A percentile compares a stretch with the other conserved stretches of the same genome.
Evolutionary conservation across 2,329 filamentous ascomycete genomes (phyloP).

Genomic region (Macrophomina pseudophaseolina): DNA sequence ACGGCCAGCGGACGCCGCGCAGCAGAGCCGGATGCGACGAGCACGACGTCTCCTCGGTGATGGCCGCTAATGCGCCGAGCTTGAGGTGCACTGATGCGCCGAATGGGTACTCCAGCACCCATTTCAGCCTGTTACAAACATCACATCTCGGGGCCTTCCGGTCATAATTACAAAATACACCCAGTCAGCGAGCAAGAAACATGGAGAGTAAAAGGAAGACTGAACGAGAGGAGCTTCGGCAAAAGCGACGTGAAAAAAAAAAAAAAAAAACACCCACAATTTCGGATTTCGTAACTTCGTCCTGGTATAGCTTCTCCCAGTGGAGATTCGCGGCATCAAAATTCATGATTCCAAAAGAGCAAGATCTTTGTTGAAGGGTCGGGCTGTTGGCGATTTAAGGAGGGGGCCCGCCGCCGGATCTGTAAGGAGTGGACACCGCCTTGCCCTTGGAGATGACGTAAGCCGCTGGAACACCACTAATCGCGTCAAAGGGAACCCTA

Average conservation of each 20-base stretch:
- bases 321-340: conserved; percentile 14
- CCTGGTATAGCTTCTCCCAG: conserved; percentile 14
- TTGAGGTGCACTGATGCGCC: conserved; percentile 16
- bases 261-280: not conserved
- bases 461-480: conserved; percentile 6
- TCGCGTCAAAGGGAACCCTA: not conserved
- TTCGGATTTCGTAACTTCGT: conserved; percentile 1
- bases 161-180: no score
- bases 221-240: not conserved
- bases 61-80: not conserved
- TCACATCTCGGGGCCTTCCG: conserved; percentile 15
- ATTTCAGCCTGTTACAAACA: conserved; percentile 13
- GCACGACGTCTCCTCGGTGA: not conserved
- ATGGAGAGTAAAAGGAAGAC: not conserved
- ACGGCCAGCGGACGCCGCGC: not conserved
- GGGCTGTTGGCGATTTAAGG: conserved; percentile 7
- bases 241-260: no score
- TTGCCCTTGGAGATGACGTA: conserved; percentile 17
- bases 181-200: not conserved
- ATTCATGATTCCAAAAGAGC: conserved; percentile 6
- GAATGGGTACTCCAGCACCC: conserved; percentile 1
- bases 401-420: not conserved
- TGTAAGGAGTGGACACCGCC: conserved; percentile 22
- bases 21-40: conserved; percentile 1
- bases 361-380: not conserved